These are phyloP conservation scores for Camellia lanceoleosa DNA, from an alignment of 148 eudicot species.

Conservation along the genomic window DNA sequence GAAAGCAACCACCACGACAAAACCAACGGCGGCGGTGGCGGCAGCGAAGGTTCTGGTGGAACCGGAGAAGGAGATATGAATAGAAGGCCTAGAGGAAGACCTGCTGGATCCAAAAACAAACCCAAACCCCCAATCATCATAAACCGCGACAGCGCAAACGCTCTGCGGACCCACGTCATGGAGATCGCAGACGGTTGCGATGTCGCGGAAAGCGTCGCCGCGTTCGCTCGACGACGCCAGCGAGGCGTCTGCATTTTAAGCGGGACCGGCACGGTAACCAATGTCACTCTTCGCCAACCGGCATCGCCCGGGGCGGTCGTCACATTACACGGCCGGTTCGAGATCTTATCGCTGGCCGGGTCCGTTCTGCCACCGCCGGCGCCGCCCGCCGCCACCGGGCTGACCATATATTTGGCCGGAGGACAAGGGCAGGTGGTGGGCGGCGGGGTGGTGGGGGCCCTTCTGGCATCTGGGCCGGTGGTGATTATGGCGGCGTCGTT, in stretches of 20 bases:
- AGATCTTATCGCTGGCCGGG: constrained; percentile 71
- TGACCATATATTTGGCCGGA: constrained; percentile 72
- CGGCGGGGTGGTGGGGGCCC: constrained; percentile 70
- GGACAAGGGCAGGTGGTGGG: constrained; percentile 92
- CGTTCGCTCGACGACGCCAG: constrained; percentile 71
- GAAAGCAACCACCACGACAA: constrained; percentile 28
- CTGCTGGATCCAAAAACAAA: constrained; percentile 84
- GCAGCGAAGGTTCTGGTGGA: constrained; percentile 17
- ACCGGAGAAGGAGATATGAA: constrained; percentile 34
- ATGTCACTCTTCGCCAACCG: constrained; percentile 88
- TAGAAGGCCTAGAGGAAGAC: constrained; percentile 63
- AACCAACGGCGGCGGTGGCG: constrained; percentile 23
- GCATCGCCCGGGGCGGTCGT: constrained; percentile 58
- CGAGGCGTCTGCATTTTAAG: constrained; percentile 77
- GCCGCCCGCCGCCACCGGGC: constrained; percentile 75
- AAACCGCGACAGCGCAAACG: constrained; percentile 81
- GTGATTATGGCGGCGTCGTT: constrained; percentile 87
- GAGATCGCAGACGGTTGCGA: constrained; percentile 82
- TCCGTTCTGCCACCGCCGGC: constrained; percentile 85
- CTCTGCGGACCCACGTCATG: constrained; percentile 85
- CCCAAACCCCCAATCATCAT: constrained; percentile 88
- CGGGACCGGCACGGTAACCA: constrained; percentile 70
- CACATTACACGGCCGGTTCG: constrained; percentile 77
- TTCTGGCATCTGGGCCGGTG: constrained; percentile 68
- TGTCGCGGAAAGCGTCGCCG: constrained; percentile 62